A percentile compares a stretch with the other conserved stretches of the same genome.
phyloP scores from a whole-genome alignment of 2,329 filamentous ascomycete genomes.

The Pseudopyricularia javanii region DNA sequence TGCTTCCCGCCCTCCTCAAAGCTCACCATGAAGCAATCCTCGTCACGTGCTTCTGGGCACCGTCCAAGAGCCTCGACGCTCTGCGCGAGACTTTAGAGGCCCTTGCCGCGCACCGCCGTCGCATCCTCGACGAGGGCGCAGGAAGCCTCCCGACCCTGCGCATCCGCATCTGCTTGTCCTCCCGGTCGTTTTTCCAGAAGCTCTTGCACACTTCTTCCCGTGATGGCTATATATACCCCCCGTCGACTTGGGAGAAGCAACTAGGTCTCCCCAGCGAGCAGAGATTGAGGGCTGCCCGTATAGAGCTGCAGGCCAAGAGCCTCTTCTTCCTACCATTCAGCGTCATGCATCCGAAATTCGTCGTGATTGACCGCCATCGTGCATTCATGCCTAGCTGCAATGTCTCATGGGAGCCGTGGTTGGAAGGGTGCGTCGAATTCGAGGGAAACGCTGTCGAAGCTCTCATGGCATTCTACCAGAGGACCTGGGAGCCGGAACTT shows the following conservation, averaged over 20 bases:
- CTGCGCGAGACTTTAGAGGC: conserved; percentile 44
- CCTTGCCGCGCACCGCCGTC: conserved; percentile 36
- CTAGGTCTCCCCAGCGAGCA: conserved; percentile 51
- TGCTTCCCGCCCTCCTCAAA: conserved; percentile 44
- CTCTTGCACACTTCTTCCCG: conserved; percentile 56
- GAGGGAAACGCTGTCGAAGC: conserved; percentile 46
- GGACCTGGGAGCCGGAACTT: conserved; percentile 47
- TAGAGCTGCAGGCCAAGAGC: conserved; percentile 62
- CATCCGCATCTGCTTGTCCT: conserved; percentile 69
- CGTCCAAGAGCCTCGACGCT: conserved; percentile 45
- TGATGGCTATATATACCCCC: conserved; percentile 48
- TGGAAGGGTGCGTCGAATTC: conserved; percentile 63
- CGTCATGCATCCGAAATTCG: conserved; percentile 80
- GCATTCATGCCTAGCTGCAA: conserved; percentile 72
- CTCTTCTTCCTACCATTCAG: conserved; percentile 71
- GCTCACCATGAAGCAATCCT: conserved; percentile 9
- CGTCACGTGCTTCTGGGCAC: conserved; percentile 22
- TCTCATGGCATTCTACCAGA: conserved; percentile 54
- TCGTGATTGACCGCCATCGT: conserved; percentile 55
- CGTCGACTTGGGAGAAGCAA: conserved; percentile 42
- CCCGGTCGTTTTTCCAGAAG: conserved; percentile 59
- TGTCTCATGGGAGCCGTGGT: conserved; percentile 79
- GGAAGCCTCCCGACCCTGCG: conserved; percentile 25
- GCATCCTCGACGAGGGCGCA: conserved; percentile 9
- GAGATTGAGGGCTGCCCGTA: conserved; percentile 37